Evolutionary conservation across 2,329 filamentous ascomycete genomes (phyloP), one percentile per base, ranked within the genome.

Genomic region (Metarhizium brunneum): DNA sequence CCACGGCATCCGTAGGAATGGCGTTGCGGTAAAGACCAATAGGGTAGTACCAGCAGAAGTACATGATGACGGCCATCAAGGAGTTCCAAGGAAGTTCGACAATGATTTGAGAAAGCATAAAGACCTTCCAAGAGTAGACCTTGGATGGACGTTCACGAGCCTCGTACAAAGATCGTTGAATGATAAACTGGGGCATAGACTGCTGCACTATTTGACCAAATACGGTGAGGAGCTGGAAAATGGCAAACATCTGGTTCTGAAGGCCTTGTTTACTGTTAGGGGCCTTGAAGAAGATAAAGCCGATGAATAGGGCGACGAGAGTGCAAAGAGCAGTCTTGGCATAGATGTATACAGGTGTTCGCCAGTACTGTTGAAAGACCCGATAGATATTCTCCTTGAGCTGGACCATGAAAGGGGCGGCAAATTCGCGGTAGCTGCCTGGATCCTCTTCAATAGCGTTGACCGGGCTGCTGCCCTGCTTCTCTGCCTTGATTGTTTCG

Each of bases 351-450:
- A 85, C 81, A 0, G 91, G 91, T 0, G 86, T 92, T 58, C 91
- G 87, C 90, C 91, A 95, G 79, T 94, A 95, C 69, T 95, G 90
- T 66, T 92, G 82, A 76, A 94, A 94, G 30, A 94, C 87, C 64
- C 91, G 89, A 61, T 80, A 69, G 18, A 83, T 79, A 56, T 90
- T 88, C 65, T 85, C 78, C 55, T 71, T 73, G 47, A 92, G 73
- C 69, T 96, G 91, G 7, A 75, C 65, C 45, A 62, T 65, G 66
- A 95, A 90, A 0, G 87, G 82, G 5, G 89, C 88, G 3, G 91
- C 91, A 58, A 95, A 95, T 68, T 95, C 89, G 58, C 83, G 80
- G 71, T 85, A 89, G 60, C 69, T 70, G 54, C 69, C 71, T 13
- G 71, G 64, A 48, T 75, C 73, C 6, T 73, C 66, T 7, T 72